Base-by-base conservation (phyloP, 305 asterid species). In the Solanum hybrid region DNA sequence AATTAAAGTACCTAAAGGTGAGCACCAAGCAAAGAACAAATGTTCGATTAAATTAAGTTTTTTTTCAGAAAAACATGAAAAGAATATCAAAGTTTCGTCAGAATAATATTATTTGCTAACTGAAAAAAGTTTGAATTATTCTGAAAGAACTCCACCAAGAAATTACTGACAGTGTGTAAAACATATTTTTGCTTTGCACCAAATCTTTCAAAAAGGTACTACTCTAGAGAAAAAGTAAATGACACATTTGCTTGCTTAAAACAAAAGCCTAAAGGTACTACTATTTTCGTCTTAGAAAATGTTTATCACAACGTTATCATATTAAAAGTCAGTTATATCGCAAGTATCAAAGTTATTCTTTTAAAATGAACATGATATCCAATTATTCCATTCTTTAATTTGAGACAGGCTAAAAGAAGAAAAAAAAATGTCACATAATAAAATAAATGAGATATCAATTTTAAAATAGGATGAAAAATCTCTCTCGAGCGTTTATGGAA, bases 1-100 rank as follows among this genome's bases (percentile, higher is more conserved):
- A 86, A 92, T 2, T 64, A 86, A 31, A 34, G 89, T 88, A 71
- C 82, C 32, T 35, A 82, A 22, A 84, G 29, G 71, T 14, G 69
- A 40, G 10, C 36, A 81, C 26, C 88, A 93, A 92, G 95, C 26
- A 95, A 95, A 79, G 94, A 93, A 93, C 94, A 91, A 91, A 91
- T 24, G 86, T 35, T 38, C 56, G 17, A 45, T 15, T 45, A 5
- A 1, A 42, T 5, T 9, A 17, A 26, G 5, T 38, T 15, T 38
- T 15, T 38, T 38, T 15, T 10, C 42, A 14, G 37, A 80, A 1
- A 10, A 14, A 35, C 6, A 5, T 78, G 17, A 22, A 78, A 40
- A 38, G 17, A 42, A 42, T 17, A 76, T 32, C 10, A 9, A 82
- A 27, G 3, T 45, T 24, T 42, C 19, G 10, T 42, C 10, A 17